Conservation (phyloP, 164 flowering plant genomes). For the Piper longum region DNA sequence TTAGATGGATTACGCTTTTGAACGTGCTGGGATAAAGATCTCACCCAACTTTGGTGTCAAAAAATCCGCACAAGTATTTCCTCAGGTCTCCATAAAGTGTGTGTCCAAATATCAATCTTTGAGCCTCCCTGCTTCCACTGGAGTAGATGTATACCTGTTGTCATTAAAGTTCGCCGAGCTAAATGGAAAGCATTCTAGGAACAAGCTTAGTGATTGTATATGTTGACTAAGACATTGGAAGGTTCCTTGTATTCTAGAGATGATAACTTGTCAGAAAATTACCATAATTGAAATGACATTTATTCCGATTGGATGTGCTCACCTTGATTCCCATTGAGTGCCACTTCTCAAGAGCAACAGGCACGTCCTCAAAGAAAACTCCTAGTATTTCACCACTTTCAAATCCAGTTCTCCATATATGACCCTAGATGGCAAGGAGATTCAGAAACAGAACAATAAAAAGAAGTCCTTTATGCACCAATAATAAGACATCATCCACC, state of each 20-base stretch:
- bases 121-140: conserved; percentile 97
- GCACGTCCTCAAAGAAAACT: conserved; percentile 82
- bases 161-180: neutral
- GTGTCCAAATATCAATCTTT: conserved; percentile 83
- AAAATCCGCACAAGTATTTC: conserved; percentile 72
- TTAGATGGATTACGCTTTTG: neutral
- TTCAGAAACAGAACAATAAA: neutral
- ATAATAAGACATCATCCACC: conserved; percentile 20
- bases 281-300: neutral
- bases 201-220: neutral
- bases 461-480: neutral
- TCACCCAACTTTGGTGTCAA: conserved; percentile 84
- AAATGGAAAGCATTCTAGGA: neutral
- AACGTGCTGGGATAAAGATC: conserved; percentile 1
- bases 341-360: conserved; percentile 80
- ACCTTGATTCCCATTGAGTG: conserved; percentile 74
- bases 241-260: neutral
- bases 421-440: conserved; percentile 45
- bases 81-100: conserved; percentile 79
- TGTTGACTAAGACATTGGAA: neutral
- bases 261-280: too few species aligned
- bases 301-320: neutral
- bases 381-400: conserved; percentile 60
- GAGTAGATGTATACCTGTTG: conserved; percentile 90
- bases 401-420: conserved; percentile 92